These are phyloP conservation scores for Aspergillus quadrilineatus DNA, from an alignment of 2,329 filamentous ascomycete genomes.

Conservation along the genomic window DNA sequence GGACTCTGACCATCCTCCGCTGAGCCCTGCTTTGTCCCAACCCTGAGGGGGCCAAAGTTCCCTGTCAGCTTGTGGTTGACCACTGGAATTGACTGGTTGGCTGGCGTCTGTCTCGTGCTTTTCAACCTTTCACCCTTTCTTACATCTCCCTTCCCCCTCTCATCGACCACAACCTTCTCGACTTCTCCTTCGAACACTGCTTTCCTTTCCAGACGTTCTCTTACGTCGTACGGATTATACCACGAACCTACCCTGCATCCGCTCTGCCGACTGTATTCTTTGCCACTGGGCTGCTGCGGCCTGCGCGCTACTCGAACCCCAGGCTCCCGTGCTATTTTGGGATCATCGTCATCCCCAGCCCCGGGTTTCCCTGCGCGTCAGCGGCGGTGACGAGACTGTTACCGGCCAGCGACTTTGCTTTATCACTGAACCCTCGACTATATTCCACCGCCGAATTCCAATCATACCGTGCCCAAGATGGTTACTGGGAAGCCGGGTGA, in stretches of 20 bases:
- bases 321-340: constrained; percentile 31
- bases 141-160: constrained; percentile 10
- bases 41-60: constrained; percentile 7
- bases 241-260: neutral
- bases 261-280: constrained; percentile 1
- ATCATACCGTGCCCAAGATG: constrained; percentile 27
- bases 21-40: constrained; percentile 4
- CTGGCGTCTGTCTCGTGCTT: neutral
- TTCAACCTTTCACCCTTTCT: constrained; percentile 13
- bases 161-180: constrained; percentile 10
- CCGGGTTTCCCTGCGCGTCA: constrained; percentile 28
- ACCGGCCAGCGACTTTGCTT: constrained; percentile 15
- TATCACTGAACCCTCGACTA: constrained; percentile 12
- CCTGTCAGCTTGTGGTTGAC: constrained; percentile 14
- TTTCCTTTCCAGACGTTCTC: neutral
- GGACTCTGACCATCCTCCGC: constrained; percentile 1
- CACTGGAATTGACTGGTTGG: neutral
- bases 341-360: constrained; percentile 29
- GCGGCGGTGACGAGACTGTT: constrained; percentile 32
- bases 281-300: constrained; percentile 15
- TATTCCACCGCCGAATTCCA: neutral
- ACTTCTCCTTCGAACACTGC: constrained; percentile 6
- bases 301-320: constrained; percentile 22
- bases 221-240: constrained; percentile 1
- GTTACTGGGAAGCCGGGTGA: constrained; percentile 39